phyloP scores from a whole-genome alignment of 129 eudicot species.

The Flaveria linearis region DNA sequence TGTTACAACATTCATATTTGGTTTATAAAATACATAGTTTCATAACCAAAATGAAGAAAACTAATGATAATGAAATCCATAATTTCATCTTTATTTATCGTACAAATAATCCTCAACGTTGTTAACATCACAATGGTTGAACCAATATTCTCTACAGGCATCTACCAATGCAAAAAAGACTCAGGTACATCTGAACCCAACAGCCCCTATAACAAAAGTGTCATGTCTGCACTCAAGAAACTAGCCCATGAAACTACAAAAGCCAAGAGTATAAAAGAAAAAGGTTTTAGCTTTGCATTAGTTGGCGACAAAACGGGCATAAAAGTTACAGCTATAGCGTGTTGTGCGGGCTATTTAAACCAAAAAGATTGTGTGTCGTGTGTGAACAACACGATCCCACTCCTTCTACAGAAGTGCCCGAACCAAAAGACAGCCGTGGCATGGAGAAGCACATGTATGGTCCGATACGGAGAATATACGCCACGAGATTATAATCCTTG shows the following conservation, averaged over 20 bases:
- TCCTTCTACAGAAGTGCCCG: neutral
- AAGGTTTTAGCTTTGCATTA: neutral
- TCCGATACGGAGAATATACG: neutral
- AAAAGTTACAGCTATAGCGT: neutral
- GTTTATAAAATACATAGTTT: neutral
- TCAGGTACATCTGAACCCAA: neutral
- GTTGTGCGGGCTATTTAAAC: neutral
- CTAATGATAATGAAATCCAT: neutral
- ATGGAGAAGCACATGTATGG: neutral
- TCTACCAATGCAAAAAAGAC: neutral
- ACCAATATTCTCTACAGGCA: neutral
- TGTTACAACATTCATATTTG: neutral
- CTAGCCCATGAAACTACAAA: neutral
- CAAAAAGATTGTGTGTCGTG: neutral
- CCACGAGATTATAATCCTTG: neutral
- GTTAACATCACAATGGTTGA: constrained; percentile 2
- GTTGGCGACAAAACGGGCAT: neutral
- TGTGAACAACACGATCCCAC: neutral
- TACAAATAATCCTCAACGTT: neutral
- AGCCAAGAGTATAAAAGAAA: neutral
- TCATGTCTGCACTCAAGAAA: neutral
- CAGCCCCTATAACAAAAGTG: neutral
- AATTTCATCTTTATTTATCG: neutral
- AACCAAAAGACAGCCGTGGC: neutral
- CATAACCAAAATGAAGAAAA: too few relatives aligned